Evolutionary conservation across 2,329 filamentous ascomycete species (phyloP).

Genomic region (Fusarium verrucosum): DNA sequence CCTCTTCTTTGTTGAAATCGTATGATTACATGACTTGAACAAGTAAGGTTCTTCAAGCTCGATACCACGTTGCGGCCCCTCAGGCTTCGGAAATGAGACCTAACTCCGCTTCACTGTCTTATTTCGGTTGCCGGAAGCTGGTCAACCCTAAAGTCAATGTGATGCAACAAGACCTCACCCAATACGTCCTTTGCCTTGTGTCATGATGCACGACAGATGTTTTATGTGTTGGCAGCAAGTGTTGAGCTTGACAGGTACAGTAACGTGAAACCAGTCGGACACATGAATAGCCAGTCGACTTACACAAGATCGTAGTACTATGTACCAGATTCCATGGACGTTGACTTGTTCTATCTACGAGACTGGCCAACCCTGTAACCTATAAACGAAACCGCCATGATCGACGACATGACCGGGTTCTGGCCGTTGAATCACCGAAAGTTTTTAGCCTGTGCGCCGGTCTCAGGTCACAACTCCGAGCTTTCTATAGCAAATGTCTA

Average conservation of each 20-base stretch:
- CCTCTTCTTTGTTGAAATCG: slow-evolving; percentile 21
- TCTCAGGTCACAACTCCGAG: slow-evolving; percentile 12
- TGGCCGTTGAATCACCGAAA: slow-evolving; percentile 17
- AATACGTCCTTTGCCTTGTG: slow-evolving; percentile 4
- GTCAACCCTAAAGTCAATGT: slow-evolving; percentile 9
- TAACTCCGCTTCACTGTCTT: slow-evolving; percentile 29
- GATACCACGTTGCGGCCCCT: slow-evolving; percentile 18
- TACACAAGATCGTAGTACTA: background rate
- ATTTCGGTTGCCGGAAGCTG: slow-evolving; percentile 32
- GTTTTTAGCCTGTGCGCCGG: slow-evolving; percentile 8
- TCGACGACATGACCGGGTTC: slow-evolving; percentile 4
- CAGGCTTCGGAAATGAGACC: slow-evolving; percentile 33
- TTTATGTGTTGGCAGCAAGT: slow-evolving; percentile 17
- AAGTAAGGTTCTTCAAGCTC: slow-evolving; percentile 10
- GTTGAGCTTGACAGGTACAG: background rate
- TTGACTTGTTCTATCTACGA: background rate
- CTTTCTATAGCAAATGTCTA: slow-evolving; percentile 16
- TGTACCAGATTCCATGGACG: background rate
- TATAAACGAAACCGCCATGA: slow-evolving; percentile 13
- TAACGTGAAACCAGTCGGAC: background rate
- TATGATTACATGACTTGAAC: slow-evolving; percentile 28
- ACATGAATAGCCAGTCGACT: background rate
- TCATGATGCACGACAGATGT: slow-evolving; percentile 6
- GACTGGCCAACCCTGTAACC: background rate
- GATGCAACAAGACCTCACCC: slow-evolving; percentile 5